Evolutionary conservation across 805 yeast genomes (phyloP), one percentile per base, ranked within the genome.

Genomic region (Peterozyma xylosa): DNA sequence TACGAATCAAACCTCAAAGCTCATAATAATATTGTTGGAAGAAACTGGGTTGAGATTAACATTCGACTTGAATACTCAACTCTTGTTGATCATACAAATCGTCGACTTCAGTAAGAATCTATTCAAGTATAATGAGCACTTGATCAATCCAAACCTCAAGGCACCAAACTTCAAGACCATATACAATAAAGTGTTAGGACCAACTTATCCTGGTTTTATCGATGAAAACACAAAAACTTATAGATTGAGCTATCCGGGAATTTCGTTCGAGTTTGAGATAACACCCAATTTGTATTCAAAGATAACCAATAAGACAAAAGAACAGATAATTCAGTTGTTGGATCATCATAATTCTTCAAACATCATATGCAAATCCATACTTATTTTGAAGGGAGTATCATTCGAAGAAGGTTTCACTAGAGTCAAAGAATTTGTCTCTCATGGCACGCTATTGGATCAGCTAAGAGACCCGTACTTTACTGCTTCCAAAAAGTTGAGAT

Each of bases 111-210:
- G 32, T 34, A 45, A 41, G 10, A 30, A 37, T 9, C 27, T 37
- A 15, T 40, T 43, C 15, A 35, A 33, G 17, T 34, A 27, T 10
- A 30, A 39, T 16, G 42, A 37, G 16, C 32, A 42, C 15, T 15
- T 36, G 3, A 33, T 42, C 15, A 39, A 38, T 44, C 11, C 34
- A 33, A 30, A 36, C 11, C 16, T 18, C 16, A 17, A 33, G 18
- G 17, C n/a, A 14, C 38, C 58, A 11, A 54, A 55, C 11, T 62
- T 76, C 49, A 71, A 69, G 38, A 58, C 63, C 14, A 64, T 78
- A 2, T 79, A 79, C 56, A 76, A 78, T 51, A 73, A 70, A 53
- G 63, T 71, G 2, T 75, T 79, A 53, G 86, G 86, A 0, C 84
- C 84, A 2, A 78, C 85, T 0, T 76, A 73, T 47, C 80, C 82